A percentile compares a stretch with the other conserved stretches of the same genome.
phyloP scores from a whole-genome alignment of 441 rosid genomes.

The Erodium trifolium region DNA sequence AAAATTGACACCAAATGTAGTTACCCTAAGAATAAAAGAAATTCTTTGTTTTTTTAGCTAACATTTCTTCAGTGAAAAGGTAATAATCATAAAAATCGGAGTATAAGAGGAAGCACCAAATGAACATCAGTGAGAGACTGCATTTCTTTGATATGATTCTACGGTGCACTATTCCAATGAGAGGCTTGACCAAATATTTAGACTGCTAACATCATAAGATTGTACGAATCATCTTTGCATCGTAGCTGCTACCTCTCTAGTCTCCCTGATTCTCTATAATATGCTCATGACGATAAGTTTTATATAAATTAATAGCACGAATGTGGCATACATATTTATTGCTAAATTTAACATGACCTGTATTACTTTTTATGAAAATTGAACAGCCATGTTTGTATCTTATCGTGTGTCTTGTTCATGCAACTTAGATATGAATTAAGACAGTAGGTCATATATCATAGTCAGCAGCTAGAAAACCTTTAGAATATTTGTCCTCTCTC shows the following conservation, averaged over 20 bases:
- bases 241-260: too few relatives aligned
- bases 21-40: slow-evolving; percentile 9
- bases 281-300: not conserved
- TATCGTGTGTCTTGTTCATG: not conserved
- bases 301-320: not conserved
- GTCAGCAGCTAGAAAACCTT: slow-evolving; percentile 45
- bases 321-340: not conserved
- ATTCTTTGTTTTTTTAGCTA: not conserved
- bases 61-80: not conserved
- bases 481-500: slow-evolving; percentile 82
- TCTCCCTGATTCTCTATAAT: too few relatives aligned
- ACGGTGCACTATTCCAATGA: too few relatives aligned
- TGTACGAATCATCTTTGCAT: too few relatives aligned
- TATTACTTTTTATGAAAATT: not conserved
- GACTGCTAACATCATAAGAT: too few relatives aligned
- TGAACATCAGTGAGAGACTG: not conserved
- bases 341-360: not conserved
- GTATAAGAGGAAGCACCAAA: not conserved
- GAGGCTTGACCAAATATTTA: too few relatives aligned
- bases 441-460: not conserved
- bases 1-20: slow-evolving; percentile 15
- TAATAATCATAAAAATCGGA: not conserved
- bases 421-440: not conserved
- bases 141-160: not conserved
- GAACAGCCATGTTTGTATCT: not conserved